Evolutionary conservation across 306 rosid species (phyloP), one percentile per base, ranked within the genome.

Genomic region (Gastrolobium bilobum): DNA sequence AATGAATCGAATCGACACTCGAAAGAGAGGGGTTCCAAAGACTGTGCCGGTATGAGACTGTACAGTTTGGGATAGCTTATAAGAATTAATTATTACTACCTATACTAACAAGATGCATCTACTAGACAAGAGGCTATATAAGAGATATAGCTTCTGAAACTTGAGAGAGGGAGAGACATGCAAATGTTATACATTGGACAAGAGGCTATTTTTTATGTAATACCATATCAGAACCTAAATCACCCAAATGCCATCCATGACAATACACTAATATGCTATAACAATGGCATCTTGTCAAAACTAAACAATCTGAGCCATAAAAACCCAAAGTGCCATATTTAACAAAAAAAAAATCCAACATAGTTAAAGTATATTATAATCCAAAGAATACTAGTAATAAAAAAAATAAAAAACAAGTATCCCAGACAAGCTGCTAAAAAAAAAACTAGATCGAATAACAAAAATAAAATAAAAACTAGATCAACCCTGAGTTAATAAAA

Each of bases 291-390:
- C 26, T 20, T 20, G 26, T 20, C 26, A 20, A 20, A 20, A 20
- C 26, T 20, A 20, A 20, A 20, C 26, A 20, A 20, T 20, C 26
- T 20, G 26, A 20, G 26, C 26, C 26, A 20, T 20, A 20, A 20
- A 20, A 20, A 59, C 31, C 46, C 5, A 4, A 50, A 68, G 31
- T 50, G 42, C 46, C 56, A 75, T 31, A 67, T 61, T 60, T 44
- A 42, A 68, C 68, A 37, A 70, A 44, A 35, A 70, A 44, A 35
- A 35, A 82, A 15, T 68, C 66, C 39, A 76, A 46, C 61, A 54
- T 5, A 11, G 66, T 4, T 37, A 66, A 29, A 71, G 34, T 10
- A 26, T n/a, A 46, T 42, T 53, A 65, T 34, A 29, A 64, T 56
- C 62, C 35, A 79, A 56, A 61, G 20, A 63, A 20, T 20, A 20